Percentiles rank a stretch among this genome's conserved stretches.
Conservation (phyloP, 1,284 basidiomycete species). For the Exobasidium rhododendri region DNA sequence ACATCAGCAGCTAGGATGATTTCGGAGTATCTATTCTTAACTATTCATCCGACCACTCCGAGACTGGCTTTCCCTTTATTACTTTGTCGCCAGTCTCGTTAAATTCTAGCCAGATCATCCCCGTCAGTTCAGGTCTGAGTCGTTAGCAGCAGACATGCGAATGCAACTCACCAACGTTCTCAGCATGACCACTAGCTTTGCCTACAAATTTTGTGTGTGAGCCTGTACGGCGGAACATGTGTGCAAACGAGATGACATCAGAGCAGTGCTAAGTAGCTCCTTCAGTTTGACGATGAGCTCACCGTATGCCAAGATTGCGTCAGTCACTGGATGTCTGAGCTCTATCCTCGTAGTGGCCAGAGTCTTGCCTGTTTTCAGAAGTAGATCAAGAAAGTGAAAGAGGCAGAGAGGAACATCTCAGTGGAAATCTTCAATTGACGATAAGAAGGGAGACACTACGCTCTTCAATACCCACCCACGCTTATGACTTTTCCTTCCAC, state of each 20-base stretch:
- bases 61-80: constrained; percentile 61
- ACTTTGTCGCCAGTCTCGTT: constrained; percentile 72
- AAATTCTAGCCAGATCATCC: constrained; percentile 60
- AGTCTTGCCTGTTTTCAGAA: constrained; percentile 32
- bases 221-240: background rate
- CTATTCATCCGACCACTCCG: constrained; percentile 25
- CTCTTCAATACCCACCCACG: constrained; percentile 23
- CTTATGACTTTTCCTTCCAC: constrained; percentile 32
- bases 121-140: no score
- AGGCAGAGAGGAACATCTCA: background rate
- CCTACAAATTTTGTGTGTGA: constrained; percentile 82
- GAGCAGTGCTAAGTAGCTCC: no score
- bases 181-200: constrained; percentile 67
- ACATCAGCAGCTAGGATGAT: no score
- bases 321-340: constrained; percentile 34
- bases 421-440: background rate
- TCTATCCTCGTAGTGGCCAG: constrained; percentile 50
- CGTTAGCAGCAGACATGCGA: no score
- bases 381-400: background rate
- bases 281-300: no score
- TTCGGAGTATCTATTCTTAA: background rate
- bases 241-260: no score
- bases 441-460: background rate
- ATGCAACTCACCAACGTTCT: constrained; percentile 66
- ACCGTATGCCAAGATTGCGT: constrained; percentile 35